Percentiles rank a stretch among this genome's conserved stretches.
Conservation (phyloP, 1,284 basidiomycete genomes). For the Spongispora temasekensis region DNA sequence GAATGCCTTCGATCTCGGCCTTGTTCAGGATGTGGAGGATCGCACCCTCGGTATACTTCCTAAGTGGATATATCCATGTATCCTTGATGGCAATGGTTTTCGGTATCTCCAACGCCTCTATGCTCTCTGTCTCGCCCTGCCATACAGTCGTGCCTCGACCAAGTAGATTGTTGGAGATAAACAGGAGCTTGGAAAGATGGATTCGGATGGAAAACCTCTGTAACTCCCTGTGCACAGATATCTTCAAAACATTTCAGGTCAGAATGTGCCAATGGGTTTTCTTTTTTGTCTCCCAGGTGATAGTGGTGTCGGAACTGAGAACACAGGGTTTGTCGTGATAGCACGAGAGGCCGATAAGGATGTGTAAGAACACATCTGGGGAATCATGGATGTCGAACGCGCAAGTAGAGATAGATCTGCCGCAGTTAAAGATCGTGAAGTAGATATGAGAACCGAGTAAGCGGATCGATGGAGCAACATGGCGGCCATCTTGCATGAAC, state of each 20-base stretch:
- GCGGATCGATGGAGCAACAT: background rate
- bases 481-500: background rate
- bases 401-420: background rate
- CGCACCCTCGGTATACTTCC: conserved; percentile 7
- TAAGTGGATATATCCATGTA: conserved; percentile 7
- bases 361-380: background rate
- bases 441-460: background rate
- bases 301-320: background rate
- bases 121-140: conserved; percentile 1
- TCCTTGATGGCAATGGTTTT: conserved; percentile 1
- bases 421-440: background rate
- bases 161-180: conserved; percentile 4
- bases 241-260: background rate
- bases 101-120: background rate
- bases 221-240: background rate
- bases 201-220: background rate
- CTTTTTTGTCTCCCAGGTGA: background rate
- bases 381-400: background rate
- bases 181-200: background rate
- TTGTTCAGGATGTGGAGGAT: conserved; percentile 4
- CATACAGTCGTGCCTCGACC: conserved; percentile 4
- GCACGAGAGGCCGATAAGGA: background rate
- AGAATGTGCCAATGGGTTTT: background rate
- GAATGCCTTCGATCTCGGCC: conserved; percentile 5
- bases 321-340: background rate